Evolutionary conservation across 2,329 filamentous ascomycete species (phyloP).

Genomic region (Penicillium fuscoglaucum): DNA sequence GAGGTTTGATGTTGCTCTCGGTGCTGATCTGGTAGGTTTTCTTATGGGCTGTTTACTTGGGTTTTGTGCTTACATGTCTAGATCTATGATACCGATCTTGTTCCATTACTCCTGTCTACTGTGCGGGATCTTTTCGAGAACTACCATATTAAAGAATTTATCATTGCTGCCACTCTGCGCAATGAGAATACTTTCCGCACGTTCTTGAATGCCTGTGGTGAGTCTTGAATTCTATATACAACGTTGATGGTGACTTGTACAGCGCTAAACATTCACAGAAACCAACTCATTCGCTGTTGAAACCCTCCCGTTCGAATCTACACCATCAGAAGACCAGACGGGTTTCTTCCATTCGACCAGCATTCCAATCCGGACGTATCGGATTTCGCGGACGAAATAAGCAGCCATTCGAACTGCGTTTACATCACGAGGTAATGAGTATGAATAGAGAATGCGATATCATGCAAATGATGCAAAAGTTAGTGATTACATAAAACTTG

Average conservation of each 20-base stretch:
- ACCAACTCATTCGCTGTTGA: slow-evolving; percentile 38
- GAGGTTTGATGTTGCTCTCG: slow-evolving; percentile 43
- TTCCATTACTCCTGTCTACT: slow-evolving; percentile 59
- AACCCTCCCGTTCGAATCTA: slow-evolving; percentile 45
- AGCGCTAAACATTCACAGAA: slow-evolving; percentile 26
- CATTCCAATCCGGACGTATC: slow-evolving; percentile 42
- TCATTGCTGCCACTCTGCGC: slow-evolving; percentile 63
- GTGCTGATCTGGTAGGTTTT: slow-evolving; percentile 43
- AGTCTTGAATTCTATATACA: slow-evolving; percentile 26
- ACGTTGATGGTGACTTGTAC: not conserved
- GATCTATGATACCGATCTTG: slow-evolving; percentile 62
- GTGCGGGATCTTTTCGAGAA: slow-evolving; percentile 58
- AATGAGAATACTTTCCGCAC: slow-evolving; percentile 62
- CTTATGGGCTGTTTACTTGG: not conserved
- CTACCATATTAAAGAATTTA: slow-evolving; percentile 52
- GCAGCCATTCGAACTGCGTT: not conserved
- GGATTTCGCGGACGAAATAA: slow-evolving; percentile 24
- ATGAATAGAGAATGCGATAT: not conserved
- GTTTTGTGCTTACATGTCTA: slow-evolving; percentile 28
- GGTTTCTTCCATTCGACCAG: slow-evolving; percentile 50
- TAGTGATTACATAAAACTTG: not conserved
- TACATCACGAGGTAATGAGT: slow-evolving; percentile 7
- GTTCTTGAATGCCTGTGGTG: slow-evolving; percentile 61
- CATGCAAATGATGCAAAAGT: not conserved
- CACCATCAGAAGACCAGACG: slow-evolving; percentile 44